Evolutionary conservation across 2,329 filamentous ascomycete genomes (phyloP).

Genomic region (Colletotrichum sp.): DNA sequence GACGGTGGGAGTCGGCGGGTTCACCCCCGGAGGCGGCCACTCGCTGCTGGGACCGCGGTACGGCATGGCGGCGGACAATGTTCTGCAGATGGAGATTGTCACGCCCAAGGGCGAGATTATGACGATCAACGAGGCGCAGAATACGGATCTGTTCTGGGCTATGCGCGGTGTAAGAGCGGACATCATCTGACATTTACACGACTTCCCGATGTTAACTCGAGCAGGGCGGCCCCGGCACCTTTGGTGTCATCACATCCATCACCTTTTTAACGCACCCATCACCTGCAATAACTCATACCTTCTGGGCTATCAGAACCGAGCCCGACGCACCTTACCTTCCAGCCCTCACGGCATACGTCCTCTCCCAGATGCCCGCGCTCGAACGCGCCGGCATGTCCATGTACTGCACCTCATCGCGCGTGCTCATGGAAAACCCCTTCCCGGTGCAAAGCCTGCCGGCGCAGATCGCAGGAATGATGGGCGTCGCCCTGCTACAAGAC

Average conservation of each 20-base stretch:
- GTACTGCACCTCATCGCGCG: slow-evolving; percentile 37
- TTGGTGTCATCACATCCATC: slow-evolving; percentile 63
- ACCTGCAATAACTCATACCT: slow-evolving; percentile 32
- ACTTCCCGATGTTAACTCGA: background rate
- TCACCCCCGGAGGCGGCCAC: slow-evolving; percentile 67
- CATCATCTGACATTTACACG: too few relatives aligned
- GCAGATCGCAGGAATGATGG: slow-evolving; percentile 38
- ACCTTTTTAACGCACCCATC: slow-evolving; percentile 58
- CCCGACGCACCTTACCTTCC: slow-evolving; percentile 44
- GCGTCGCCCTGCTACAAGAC: slow-evolving; percentile 40
- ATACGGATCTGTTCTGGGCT: slow-evolving; percentile 69
- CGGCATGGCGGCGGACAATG: slow-evolving; percentile 68
- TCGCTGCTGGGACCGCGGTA: slow-evolving; percentile 55
- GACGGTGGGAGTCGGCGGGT: slow-evolving; percentile 66
- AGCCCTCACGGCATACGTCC: slow-evolving; percentile 51
- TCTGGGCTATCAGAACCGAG: slow-evolving; percentile 26
- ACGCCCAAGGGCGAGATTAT: slow-evolving; percentile 55
- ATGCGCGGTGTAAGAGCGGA: slow-evolving; percentile 53
- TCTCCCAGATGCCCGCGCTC: slow-evolving; percentile 50
- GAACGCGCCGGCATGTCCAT: slow-evolving; percentile 57
- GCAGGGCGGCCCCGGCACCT: slow-evolving; percentile 64
- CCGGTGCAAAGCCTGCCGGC: slow-evolving; percentile 35
- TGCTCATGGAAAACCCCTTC: slow-evolving; percentile 37
- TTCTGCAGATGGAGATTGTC: slow-evolving; percentile 63
- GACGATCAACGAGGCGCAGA: slow-evolving; percentile 54